Evolutionary conservation across 495 filamentous ascomycete species (phyloP).

Genomic region (Xylaria acuta): DNA sequence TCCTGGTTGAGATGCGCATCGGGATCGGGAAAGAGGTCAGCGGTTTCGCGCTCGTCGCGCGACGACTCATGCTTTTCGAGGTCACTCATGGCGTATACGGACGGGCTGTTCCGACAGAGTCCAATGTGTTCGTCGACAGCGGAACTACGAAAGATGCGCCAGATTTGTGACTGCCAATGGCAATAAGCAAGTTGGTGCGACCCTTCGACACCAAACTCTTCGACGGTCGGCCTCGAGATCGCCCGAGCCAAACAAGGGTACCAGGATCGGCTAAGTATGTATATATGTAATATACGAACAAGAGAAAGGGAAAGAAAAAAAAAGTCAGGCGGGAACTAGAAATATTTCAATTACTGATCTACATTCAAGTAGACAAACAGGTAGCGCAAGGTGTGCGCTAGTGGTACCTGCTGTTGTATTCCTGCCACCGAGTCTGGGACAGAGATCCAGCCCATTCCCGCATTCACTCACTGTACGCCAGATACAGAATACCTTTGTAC

Average conservation of each 20-base stretch:
- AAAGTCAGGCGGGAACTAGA: background rate
- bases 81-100: slow-evolving; percentile 36
- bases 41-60: slow-evolving; percentile 35
- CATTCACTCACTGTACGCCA: background rate
- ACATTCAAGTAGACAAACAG: background rate
- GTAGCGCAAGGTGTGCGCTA: slow-evolving; percentile 5
- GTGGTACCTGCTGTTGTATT: slow-evolving; percentile 2
- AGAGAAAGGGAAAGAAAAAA: background rate
- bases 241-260: background rate
- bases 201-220: slow-evolving; percentile 1
- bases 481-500: background rate
- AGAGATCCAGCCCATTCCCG: slow-evolving; percentile 9
- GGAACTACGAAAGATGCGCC: background rate
- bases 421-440: background rate
- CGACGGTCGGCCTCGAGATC: background rate
- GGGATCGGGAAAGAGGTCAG: slow-evolving; percentile 56
- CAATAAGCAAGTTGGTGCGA: background rate
- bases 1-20: slow-evolving; percentile 71
- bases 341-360: slow-evolving; percentile 16
- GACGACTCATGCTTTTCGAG: slow-evolving; percentile 40
- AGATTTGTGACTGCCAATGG: too few relatives aligned
- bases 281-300: background rate
- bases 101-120: background rate
- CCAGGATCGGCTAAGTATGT: background rate
- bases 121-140: background rate